A percentile compares a stretch with the other conserved stretches of the same genome.
Evolutionary conservation across 345 rosid genomes (phyloP).

Genomic region (Aegle marmelos): DNA sequence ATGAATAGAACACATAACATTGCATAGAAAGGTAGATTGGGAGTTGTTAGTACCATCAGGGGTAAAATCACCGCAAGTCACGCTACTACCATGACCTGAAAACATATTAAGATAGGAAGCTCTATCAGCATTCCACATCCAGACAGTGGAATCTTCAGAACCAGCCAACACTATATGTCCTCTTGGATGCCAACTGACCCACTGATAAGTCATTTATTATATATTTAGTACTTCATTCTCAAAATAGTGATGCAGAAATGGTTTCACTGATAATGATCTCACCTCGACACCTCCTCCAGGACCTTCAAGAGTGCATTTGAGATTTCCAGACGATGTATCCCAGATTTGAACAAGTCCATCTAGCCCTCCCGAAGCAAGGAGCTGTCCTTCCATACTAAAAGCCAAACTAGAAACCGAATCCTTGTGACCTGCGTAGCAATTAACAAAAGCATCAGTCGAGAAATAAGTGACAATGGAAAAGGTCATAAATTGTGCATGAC

Average conservation of each 20-base stretch:
- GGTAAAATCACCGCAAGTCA: slow-evolving; percentile 91
- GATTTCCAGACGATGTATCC: slow-evolving; percentile 59
- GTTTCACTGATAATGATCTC: slow-evolving; percentile 6
- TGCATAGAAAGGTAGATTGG: background rate
- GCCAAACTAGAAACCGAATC: slow-evolving; percentile 77
- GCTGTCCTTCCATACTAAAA: slow-evolving; percentile 73
- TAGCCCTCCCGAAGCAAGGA: slow-evolving; percentile 76
- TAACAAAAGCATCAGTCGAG: background rate
- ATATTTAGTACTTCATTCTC: background rate
- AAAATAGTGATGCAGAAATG: background rate
- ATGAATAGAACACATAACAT: background rate
- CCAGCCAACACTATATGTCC: slow-evolving; percentile 90
- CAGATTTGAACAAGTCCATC: slow-evolving; percentile 79
- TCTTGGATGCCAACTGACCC: slow-evolving; percentile 96
- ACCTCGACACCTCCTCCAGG: slow-evolving; percentile 83
- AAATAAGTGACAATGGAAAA: background rate
- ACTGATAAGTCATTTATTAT: slow-evolving; percentile 41
- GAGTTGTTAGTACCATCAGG: slow-evolving; percentile 66
- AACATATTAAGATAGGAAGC: slow-evolving; percentile 65
- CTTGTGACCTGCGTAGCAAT: slow-evolving; percentile 56
- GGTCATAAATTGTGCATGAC: background rate
- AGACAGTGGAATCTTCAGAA: slow-evolving; percentile 68
- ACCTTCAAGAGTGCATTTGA: slow-evolving; percentile 61
- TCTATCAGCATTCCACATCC: slow-evolving; percentile 99
- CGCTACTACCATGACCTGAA: slow-evolving; percentile 69